Base-by-base conservation (phyloP, 2,329 filamentous ascomycete genomes). In the Beauveria bassiana region DNA sequence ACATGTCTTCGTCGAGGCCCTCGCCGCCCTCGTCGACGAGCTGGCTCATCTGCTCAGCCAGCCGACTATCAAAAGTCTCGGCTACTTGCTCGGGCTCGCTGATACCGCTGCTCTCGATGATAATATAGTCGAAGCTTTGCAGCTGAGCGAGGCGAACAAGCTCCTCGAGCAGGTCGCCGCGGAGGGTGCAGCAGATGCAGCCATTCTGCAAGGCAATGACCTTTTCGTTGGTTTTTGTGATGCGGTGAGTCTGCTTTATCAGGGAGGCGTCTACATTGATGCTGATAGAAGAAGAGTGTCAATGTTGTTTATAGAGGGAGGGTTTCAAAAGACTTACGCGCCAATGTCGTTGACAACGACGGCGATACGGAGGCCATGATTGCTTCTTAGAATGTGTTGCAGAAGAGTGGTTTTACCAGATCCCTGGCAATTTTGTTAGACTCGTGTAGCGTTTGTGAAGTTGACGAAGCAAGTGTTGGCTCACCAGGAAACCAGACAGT, bases 281-380 rank as follows among this genome's bases (percentile, higher is more conserved):
- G 0, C 82, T 83, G 6, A 3, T 7, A 5, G 26, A 14, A 20
- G 31, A 6, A 0, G 14, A 16, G 28, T 65, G 22, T 16, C 64
- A 65, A 22, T n/a, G 40, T 31, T 0, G 3, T 1, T 6, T 5
- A 3, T 43, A 1, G 16, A 4, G 0, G 2, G 3, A 9, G 4
- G 20, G 0, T 9, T 10, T 38, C 18, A 12, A 9, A 1, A 72
- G 18, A 28, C 78, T 66, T 55, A 82, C 80, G 79, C 78, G 64
- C 83, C 83, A 73, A 90, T 89, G 63, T 90, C 88, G 65, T 91
- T 90, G 43, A 91, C 87, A 24, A 90, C 87, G 16, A 90, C 83
- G 0, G 86, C 88, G 62, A 91, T 88, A 1, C 81, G 79, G 9
- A 90, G 77, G 1, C 86, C 85, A 71, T 90, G 87, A 4, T 88